These are phyloP conservation scores for Alternaria angustiovoidea DNA, from an alignment of 2,329 filamentous ascomycete genomes.

Conservation along the genomic window DNA sequence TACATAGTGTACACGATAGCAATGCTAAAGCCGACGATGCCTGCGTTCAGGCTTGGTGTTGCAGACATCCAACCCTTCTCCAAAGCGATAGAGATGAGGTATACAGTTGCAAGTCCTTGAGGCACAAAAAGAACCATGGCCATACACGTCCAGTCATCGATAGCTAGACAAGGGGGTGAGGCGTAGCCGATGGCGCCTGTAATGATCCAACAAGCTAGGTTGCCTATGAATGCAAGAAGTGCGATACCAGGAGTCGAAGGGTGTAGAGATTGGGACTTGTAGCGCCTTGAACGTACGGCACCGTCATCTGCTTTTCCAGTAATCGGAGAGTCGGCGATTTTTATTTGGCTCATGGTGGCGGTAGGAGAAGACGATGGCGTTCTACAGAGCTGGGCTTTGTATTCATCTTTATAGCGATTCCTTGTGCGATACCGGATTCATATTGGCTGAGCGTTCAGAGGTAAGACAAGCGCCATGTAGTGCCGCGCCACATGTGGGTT, in stretches of 20 bases:
- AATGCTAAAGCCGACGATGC: background rate
- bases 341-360: background rate
- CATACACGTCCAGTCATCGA: background rate
- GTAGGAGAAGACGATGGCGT: background rate
- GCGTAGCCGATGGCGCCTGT: background rate
- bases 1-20: background rate
- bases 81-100: background rate
- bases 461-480: background rate
- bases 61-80: background rate
- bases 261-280: background rate
- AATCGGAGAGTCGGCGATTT: background rate
- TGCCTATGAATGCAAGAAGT: background rate
- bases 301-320: background rate
- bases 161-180: background rate
- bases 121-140: background rate
- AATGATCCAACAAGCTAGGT: background rate
- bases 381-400: background rate
- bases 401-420: background rate
- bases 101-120: background rate
- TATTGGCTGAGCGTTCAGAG: background rate
- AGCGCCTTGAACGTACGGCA: background rate
- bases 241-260: background rate
- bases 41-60: background rate
- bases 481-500: background rate
- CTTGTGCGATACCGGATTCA: background rate